Conservation (phyloP, 371 early-diverging fungal species). For the Syncephalastrum monosporum region DNA sequence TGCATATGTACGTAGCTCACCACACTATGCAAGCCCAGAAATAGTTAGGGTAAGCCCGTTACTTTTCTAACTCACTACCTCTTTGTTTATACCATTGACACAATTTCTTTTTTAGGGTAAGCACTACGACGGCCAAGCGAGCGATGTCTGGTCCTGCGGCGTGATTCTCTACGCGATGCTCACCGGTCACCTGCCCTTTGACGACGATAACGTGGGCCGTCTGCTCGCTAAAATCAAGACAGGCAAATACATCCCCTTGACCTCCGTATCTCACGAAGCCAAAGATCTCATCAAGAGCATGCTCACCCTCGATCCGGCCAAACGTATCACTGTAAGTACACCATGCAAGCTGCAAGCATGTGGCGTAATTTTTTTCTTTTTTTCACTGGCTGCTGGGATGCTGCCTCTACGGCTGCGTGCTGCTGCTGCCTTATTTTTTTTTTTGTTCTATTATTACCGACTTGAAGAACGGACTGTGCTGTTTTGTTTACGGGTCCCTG, state of each 20-base stretch:
- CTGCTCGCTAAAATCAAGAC: conserved; percentile 68
- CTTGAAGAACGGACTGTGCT: too few species aligned
- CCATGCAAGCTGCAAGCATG: not conserved
- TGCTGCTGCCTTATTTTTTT: not conserved
- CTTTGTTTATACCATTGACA: conserved; percentile 21
- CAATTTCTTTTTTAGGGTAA: conserved; percentile 37
- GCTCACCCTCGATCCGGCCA: conserved; percentile 53
- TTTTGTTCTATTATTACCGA: not conserved
- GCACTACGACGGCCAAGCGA: conserved; percentile 77
- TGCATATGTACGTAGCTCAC: conserved; percentile 38
- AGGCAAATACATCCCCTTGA: conserved; percentile 50
- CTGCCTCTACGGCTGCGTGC: too few species aligned
- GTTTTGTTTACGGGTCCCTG: too few species aligned
- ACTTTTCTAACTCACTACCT: conserved; percentile 10
- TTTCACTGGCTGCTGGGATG: not conserved
- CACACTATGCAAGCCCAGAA: conserved; percentile 89
- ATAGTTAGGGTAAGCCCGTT: conserved; percentile 58
- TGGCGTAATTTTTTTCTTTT: not conserved
- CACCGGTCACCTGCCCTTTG: conserved; percentile 90
- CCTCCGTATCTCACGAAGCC: conserved; percentile 62
- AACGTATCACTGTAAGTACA: conserved; percentile 47
- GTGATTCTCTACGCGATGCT: conserved; percentile 89
- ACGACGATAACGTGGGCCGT: conserved; percentile 83
- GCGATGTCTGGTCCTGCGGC: conserved; percentile 93
- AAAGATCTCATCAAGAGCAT: conserved; percentile 59